phyloP scores from a whole-genome alignment of 441 rosid species.

The Biscutella laevigata region DNA sequence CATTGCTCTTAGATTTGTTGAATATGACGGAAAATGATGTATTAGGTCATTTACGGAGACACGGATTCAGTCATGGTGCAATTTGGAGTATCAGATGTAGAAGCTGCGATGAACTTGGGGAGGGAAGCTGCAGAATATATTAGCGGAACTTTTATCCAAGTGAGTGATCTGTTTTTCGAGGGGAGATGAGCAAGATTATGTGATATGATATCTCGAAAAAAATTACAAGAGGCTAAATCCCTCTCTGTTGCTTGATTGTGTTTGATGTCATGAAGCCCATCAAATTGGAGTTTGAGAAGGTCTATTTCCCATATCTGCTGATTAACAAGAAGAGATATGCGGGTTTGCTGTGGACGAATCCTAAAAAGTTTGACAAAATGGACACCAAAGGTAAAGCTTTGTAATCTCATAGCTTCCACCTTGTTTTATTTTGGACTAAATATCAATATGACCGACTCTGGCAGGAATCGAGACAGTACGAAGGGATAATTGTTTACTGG shows the following conservation, averaged over 20 bases:
- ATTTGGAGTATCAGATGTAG: conserved; percentile 77
- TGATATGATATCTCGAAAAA: conserved; percentile 9
- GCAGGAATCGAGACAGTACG: conserved; percentile 97
- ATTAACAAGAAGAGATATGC: conserved; percentile 99
- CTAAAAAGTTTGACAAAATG: conserved; percentile 83
- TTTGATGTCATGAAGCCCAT: conserved; percentile 61
- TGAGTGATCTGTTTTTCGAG: conserved; percentile 25
- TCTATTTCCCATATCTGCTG: conserved; percentile 83
- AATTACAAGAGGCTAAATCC: not conserved
- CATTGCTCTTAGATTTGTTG: not conserved
- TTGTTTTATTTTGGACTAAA: conserved; percentile 6
- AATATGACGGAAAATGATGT: conserved; percentile 11
- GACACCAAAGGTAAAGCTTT: conserved; percentile 76
- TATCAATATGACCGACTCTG: conserved; percentile 13
- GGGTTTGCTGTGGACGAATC: conserved; percentile 89
- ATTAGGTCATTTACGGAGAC: conserved; percentile 94
- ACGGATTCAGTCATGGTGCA: conserved; percentile 99
- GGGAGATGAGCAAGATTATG: not conserved
- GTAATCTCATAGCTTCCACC: conserved; percentile 16
- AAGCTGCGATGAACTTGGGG: conserved; percentile 83
- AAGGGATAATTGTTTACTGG: conserved; percentile 95
- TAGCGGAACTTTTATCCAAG: conserved; percentile 80
- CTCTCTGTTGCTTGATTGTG: conserved; percentile 14
- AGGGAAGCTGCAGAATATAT: conserved; percentile 90
- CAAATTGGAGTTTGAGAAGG: conserved; percentile 97